Evolutionary conservation across 2,329 filamentous ascomycete genomes (phyloP).

Genomic region (Zymoseptoria pseudotritici): DNA sequence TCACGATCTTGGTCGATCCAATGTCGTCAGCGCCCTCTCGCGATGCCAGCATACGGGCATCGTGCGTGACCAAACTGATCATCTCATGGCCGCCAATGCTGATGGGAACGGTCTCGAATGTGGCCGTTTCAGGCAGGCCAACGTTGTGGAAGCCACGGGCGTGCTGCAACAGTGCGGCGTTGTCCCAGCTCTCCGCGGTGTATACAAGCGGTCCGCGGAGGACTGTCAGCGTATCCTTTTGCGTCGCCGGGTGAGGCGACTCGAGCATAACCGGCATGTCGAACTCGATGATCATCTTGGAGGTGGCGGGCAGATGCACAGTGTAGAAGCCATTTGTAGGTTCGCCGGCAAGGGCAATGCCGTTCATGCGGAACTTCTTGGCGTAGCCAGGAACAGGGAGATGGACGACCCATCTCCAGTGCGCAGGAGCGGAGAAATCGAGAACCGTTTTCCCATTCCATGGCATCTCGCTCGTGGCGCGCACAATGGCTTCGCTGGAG

Average conservation of each 20-base stretch:
- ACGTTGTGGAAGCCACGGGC: neutral
- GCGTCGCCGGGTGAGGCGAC: neutral
- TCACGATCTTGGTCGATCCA: constrained; percentile 1
- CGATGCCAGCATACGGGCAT: constrained; percentile 1
- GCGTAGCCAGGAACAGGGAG: constrained; percentile 2
- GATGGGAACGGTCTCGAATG: neutral
- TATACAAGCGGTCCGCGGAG: constrained; percentile 2
- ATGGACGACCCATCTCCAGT: neutral
- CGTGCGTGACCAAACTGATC: constrained; percentile 1
- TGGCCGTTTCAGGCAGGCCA: constrained; percentile 2
- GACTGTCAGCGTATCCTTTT: constrained; percentile 1
- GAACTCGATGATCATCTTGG: neutral
- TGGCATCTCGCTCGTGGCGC: neutral
- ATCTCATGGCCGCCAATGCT: constrained; percentile 1
- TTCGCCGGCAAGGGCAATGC: neutral
- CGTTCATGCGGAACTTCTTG: constrained; percentile 1
- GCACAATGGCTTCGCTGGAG: neutral
- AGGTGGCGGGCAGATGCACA: neutral
- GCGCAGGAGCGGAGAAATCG: neutral
- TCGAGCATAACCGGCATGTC: constrained; percentile 1
- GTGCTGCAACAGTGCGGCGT: neutral
- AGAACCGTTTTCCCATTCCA: neutral
- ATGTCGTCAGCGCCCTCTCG: neutral
- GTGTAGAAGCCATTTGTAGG: neutral
- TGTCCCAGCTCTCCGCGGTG: constrained; percentile 3